Conservation (phyloP, 1,284 basidiomycete genomes). For the Trichosporon sp. region DNA sequence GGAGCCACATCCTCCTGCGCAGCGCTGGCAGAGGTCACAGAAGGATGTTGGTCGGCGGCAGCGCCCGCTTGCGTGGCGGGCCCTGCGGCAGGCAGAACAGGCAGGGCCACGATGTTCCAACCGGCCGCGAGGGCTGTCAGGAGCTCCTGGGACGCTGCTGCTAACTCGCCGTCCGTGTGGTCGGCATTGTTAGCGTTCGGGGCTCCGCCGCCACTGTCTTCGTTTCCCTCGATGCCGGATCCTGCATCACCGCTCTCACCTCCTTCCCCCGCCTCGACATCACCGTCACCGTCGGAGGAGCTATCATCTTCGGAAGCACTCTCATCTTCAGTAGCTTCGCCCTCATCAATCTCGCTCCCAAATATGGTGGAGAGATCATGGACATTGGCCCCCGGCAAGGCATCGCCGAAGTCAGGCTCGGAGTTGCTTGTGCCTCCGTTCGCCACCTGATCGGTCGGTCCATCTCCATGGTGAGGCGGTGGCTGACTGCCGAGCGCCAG, state of each 20-base stretch:
- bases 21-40: not conserved
- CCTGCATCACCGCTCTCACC: too few relatives aligned
- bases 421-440: too few relatives aligned
- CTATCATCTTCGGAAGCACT: not conserved
- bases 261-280: not conserved
- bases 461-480: not conserved
- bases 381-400: not conserved
- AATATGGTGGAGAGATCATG: not conserved
- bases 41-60: not conserved
- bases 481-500: not conserved
- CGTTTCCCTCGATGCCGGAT: too few relatives aligned
- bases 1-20: not conserved
- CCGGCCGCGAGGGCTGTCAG: not conserved
- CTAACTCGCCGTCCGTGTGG: not conserved
- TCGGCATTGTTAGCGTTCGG: too few relatives aligned
- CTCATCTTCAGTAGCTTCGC: not conserved
- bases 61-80: not conserved
- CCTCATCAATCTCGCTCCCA: not conserved
- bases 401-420: not conserved
- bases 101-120: not conserved
- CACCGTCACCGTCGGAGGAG: not conserved
- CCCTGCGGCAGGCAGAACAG: not conserved
- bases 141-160: not conserved
- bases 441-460: not conserved
- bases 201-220: too few relatives aligned